These are phyloP conservation scores for Aquilaria sinensis DNA, from an alignment of 345 rosid species.

Conservation along the genomic window DNA sequence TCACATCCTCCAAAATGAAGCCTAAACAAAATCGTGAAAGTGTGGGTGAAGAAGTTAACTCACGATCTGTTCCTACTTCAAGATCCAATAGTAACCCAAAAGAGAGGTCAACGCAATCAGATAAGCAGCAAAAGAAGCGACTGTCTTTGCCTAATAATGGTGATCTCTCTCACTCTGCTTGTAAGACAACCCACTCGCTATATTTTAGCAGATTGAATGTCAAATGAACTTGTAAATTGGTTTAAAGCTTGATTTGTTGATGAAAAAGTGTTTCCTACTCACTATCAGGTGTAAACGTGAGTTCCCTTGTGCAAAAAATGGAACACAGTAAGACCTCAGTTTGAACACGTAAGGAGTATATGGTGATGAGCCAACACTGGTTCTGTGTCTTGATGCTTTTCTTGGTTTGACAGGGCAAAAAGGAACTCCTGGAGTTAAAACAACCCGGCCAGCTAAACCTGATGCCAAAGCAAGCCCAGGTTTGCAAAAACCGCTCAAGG, in stretches of 20 bases:
- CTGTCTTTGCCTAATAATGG: constrained; percentile 70
- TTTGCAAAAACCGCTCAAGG: constrained; percentile 27
- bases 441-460: constrained; percentile 27
- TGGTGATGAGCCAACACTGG: not conserved
- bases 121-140: constrained; percentile 55
- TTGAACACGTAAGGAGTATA: not conserved
- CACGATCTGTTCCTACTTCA: constrained; percentile 37
- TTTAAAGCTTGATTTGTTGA: not conserved
- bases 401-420: constrained; percentile 22
- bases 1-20: constrained; percentile 36
- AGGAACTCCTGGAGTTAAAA: constrained; percentile 23
- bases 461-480: constrained; percentile 28
- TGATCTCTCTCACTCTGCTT: constrained; percentile 27
- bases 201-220: not conserved
- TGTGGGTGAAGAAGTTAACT: constrained; percentile 42
- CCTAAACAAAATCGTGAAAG: constrained; percentile 45
- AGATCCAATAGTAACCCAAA: constrained; percentile 92
- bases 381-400: constrained; percentile 4
- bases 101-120: constrained; percentile 52
- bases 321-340: not conserved
- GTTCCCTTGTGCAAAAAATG: not conserved
- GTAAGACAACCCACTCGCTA: constrained; percentile 1
- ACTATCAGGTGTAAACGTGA: not conserved
- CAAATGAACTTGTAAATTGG: not conserved
- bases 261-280: not conserved